Evolutionary conservation across 208 protist genomes (phyloP), one percentile per base, ranked within the genome.

Genomic region (Leishmania tropica): DNA sequence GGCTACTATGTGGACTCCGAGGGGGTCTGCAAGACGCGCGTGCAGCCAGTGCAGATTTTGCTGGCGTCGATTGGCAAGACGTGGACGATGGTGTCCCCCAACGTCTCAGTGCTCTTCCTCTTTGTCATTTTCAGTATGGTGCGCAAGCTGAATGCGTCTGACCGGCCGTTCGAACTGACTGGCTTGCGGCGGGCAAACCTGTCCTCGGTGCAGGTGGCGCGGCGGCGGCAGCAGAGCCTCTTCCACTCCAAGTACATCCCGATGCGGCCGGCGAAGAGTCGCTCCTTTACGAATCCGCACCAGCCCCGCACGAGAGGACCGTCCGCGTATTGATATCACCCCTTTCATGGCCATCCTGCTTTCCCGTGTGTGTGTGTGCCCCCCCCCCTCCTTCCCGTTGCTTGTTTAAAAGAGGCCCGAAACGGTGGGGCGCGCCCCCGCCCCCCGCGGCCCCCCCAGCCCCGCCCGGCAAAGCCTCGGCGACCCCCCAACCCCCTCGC

Each of bases 51-150:
- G 77, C 81, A 92, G 76, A 67, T 87, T 42, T 76, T 94, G 68
- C 75, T 96, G 64, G 90, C 90, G 31, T 92, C 90, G 28, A 93
- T 96, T 80, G 90, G 85, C 48, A 88, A 48, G 78, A 94, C 93
- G 76, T 95, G 91, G 92, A 94, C 93, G 67, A 95, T 97, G 92
- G 90, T 97, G 81, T 76, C 91, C 74, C 94, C 94, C 17, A 95
- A 94, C 85, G 60, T 97, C 75, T 82, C 87, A 10, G 90, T 95
- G 68, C 76, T 94, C 19, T 91, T 95, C 72, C 81, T 95, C 48
- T 93, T 95, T 68, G 90, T 92, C 56, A 79, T 97, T 53, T 81
- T 92, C 74, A 80, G 88, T 45, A 76, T 95, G 24, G 82, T 83
- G 77, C 89, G 92, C 74, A 87, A 90, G 48, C 81, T 91, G 67